Conservation (phyloP, 805 yeast genomes). For the Sugiyamaella floridensis region DNA sequence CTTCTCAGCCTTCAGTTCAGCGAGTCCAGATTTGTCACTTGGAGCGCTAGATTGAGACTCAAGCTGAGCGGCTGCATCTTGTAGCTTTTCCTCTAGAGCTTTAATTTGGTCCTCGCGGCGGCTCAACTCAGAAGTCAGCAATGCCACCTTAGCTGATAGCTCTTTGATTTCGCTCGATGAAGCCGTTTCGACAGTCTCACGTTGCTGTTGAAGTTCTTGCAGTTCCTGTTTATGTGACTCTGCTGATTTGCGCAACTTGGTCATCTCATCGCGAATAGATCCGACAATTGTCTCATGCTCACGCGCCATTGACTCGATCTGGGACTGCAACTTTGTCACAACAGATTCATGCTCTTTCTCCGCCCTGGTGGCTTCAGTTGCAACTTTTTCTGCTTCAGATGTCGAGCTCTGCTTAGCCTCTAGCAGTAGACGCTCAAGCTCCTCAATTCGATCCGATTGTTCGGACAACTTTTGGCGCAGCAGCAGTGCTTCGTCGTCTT, state of each 20-base stretch:
- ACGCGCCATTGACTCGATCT: not conserved
- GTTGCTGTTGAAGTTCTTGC: not conserved
- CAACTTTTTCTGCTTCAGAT: not conserved
- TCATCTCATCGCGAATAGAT: not conserved
- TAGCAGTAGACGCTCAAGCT: not conserved
- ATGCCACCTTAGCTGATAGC: not conserved
- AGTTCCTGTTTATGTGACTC: not conserved
- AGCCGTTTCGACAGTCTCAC: not conserved
- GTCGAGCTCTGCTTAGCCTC: not conserved
- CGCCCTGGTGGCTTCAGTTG: not conserved
- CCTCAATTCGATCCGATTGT: not conserved
- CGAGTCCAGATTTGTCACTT: too few relatives aligned
- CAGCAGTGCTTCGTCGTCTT: too few relatives aligned
- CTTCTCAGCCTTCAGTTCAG: conserved; percentile 25
- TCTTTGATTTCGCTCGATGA: not conserved
- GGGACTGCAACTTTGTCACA: not conserved
- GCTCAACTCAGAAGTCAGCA: not conserved
- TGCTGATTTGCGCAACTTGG: not conserved
- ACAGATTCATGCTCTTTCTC: not conserved
- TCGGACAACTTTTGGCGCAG: not conserved
- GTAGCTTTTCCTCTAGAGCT: not conserved
- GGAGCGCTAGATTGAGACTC: not conserved
- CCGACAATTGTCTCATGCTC: not conserved
- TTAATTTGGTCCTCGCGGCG: not conserved
- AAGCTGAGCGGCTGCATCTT: not conserved